phyloP scores from a whole-genome alignment of 805 yeast species.

The Kodamaea sagamina region DNA sequence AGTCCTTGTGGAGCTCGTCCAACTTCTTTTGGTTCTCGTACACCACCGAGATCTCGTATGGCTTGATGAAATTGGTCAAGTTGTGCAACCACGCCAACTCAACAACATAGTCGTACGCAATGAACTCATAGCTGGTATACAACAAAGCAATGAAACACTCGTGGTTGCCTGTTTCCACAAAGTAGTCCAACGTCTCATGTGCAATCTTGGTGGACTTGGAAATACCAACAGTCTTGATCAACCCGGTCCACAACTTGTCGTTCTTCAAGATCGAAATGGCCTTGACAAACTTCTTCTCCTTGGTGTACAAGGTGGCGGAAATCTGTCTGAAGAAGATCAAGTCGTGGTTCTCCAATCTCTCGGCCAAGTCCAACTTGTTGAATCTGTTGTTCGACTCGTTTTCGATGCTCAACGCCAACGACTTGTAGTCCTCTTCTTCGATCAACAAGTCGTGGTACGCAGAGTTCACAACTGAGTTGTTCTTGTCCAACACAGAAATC shows the following conservation, averaged over 20 bases:
- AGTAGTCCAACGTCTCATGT: slow-evolving; percentile 84
- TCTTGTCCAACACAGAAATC: slow-evolving; percentile 86
- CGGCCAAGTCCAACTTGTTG: slow-evolving; percentile 90
- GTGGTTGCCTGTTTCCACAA: slow-evolving; percentile 94
- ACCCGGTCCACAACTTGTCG: slow-evolving; percentile 93
- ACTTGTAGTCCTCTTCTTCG: slow-evolving; percentile 94
- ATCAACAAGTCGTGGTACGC: slow-evolving; percentile 95
- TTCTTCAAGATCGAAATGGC: slow-evolving; percentile 84
- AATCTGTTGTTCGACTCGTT: slow-evolving; percentile 76
- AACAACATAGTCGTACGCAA: slow-evolving; percentile 78
- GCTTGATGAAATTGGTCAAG: slow-evolving; percentile 83
- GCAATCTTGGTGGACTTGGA: slow-evolving; percentile 81
- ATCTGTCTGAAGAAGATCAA: slow-evolving; percentile 92
- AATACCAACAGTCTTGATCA: slow-evolving; percentile 86
- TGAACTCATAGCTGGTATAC: slow-evolving; percentile 78
- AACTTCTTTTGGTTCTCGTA: slow-evolving; percentile 75
- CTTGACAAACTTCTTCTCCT: slow-evolving; percentile 91
- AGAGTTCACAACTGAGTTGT: slow-evolving; percentile 85
- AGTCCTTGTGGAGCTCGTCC: slow-evolving; percentile 65
- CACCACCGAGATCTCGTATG: slow-evolving; percentile 82
- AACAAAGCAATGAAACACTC: slow-evolving; percentile 92
- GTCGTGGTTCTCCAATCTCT: slow-evolving; percentile 88
- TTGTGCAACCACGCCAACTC: slow-evolving; percentile 91
- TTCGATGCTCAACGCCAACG: slow-evolving; percentile 84
- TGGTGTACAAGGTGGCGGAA: slow-evolving; percentile 90